phyloP scores from a whole-genome alignment of 148 eudicot species.

The Chenopodium quinoa region DNA sequence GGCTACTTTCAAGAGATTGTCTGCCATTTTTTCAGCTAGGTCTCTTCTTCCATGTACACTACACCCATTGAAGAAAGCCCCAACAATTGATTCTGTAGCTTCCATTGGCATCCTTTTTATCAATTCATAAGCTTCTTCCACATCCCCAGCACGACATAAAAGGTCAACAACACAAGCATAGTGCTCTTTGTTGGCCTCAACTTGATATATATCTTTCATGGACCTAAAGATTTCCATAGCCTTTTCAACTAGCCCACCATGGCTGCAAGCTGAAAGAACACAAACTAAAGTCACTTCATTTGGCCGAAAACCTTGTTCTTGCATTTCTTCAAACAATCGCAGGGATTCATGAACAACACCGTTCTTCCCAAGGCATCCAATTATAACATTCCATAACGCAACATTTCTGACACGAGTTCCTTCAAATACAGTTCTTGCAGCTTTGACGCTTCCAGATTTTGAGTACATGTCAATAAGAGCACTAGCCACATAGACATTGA shows the following conservation, averaged over 20 bases:
- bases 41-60: conserved; percentile 57
- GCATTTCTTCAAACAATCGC: conserved; percentile 49
- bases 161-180: conserved; percentile 65
- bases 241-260: conserved; percentile 55
- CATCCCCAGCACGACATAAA: conserved; percentile 56
- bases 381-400: conserved; percentile 60
- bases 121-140: conserved; percentile 58
- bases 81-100: conserved; percentile 40
- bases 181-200: conserved; percentile 50
- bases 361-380: conserved; percentile 67
- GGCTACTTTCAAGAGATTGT: conserved; percentile 28
- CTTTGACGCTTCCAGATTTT: conserved; percentile 51
- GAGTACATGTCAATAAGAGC: conserved; percentile 70
- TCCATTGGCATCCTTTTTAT: conserved; percentile 36
- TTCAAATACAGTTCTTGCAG: conserved; percentile 48
- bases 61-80: conserved; percentile 68
- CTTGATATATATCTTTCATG: conserved; percentile 40
- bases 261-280: conserved; percentile 65
- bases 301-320: conserved; percentile 37
- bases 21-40: conserved; percentile 46
- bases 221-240: conserved; percentile 54
- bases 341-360: conserved; percentile 42
- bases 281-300: conserved; percentile 55
- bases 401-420: conserved; percentile 30
- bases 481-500: conserved; percentile 50